Evolutionary conservation across 768 basidiomycete species (phyloP).

Genomic region (Phylloporus sp.): DNA sequence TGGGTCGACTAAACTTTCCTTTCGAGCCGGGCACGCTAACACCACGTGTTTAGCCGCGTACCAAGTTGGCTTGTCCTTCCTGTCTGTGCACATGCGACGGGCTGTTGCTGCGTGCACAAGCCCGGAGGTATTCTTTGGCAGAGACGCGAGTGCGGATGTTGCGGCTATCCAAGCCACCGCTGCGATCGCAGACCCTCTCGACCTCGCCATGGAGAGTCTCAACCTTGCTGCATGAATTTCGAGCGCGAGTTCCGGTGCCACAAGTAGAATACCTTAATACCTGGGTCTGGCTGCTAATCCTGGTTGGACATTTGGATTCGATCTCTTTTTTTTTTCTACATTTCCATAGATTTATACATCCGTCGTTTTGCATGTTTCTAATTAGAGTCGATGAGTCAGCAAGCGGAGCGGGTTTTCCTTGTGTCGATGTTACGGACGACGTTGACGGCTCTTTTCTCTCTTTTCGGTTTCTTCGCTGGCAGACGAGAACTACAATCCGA

Average conservation of each 20-base stretch:
- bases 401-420: not conserved
- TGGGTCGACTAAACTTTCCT: slow-evolving; percentile 32
- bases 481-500: not conserved
- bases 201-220: slow-evolving; percentile 59
- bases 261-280: slow-evolving; percentile 15
- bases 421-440: slow-evolving; percentile 37
- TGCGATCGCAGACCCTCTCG: slow-evolving; percentile 51
- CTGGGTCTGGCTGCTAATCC: slow-evolving; percentile 4
- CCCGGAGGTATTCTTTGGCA: slow-evolving; percentile 83
- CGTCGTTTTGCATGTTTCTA: too few species aligned
- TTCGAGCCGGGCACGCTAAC: not conserved
- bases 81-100: slow-evolving; percentile 90
- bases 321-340: not conserved
- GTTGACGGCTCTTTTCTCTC: slow-evolving; percentile 43
- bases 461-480: slow-evolving; percentile 31
- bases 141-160: slow-evolving; percentile 32
- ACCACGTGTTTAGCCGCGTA: slow-evolving; percentile 63
- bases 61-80: slow-evolving; percentile 92
- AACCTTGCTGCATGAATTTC: slow-evolving; percentile 18
- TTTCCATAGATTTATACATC: slow-evolving; percentile 3
- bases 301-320: not conserved
- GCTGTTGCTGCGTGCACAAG: slow-evolving; percentile 94
- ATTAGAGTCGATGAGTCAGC: slow-evolving; percentile 22
- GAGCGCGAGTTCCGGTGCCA: not conserved
- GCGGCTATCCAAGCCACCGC: slow-evolving; percentile 33